Evolutionary conservation across 768 basidiomycete genomes (phyloP).

Genomic region (Agrocybe praecox): DNA sequence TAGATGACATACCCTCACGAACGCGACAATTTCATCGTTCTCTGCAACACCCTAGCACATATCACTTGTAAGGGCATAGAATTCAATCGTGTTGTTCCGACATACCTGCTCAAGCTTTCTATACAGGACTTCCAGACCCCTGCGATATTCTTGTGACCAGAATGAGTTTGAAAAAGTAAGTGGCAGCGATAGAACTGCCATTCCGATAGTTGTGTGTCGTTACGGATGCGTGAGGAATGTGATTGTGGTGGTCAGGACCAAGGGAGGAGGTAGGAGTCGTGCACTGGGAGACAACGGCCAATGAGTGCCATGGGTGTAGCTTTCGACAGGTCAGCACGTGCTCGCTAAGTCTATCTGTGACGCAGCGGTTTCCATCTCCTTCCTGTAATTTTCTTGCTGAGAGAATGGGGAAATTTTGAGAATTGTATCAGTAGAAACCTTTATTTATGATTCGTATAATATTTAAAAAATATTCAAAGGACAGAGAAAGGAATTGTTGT

Average conservation of each 20-base stretch:
- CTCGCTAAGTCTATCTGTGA: neutral
- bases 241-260: neutral
- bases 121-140: slow-evolving; percentile 79
- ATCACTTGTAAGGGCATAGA: slow-evolving; percentile 15
- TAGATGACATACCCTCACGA: slow-evolving; percentile 66
- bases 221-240: neutral
- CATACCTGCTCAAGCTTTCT: slow-evolving; percentile 76
- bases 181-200: slow-evolving; percentile 92
- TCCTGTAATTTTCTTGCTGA: too few relatives aligned
- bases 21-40: slow-evolving; percentile 80
- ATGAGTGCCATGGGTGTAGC: neutral
- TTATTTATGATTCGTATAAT: neutral
- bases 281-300: neutral
- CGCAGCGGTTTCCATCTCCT: too few relatives aligned
- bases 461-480: too few relatives aligned
- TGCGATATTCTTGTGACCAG: slow-evolving; percentile 91
- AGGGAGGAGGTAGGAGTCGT: neutral
- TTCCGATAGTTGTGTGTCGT: slow-evolving; percentile 28
- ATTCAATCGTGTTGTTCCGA: slow-evolving; percentile 4
- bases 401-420: neutral
- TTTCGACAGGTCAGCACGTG: neutral
- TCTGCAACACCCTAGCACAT: slow-evolving; percentile 70
- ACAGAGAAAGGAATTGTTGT: neutral
- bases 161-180: slow-evolving; percentile 90
- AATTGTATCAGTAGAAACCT: neutral